phyloP scores from a whole-genome alignment of 352 stramenopile species.

The Albugo laibachii region DNA sequence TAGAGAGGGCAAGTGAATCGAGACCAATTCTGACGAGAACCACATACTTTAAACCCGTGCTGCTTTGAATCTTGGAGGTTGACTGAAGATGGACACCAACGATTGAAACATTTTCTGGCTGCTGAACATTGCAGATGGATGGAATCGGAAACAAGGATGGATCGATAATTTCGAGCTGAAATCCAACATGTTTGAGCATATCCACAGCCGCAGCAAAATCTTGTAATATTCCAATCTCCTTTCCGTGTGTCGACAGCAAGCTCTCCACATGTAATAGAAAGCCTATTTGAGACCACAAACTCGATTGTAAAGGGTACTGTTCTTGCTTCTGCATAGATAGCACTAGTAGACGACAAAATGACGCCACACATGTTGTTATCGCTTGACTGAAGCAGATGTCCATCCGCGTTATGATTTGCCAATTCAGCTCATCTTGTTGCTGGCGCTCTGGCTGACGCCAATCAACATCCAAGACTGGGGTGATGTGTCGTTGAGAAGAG shows the following conservation, averaged over 20 bases:
- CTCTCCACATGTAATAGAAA: conserved; percentile 26
- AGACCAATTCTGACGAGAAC: conserved; percentile 42
- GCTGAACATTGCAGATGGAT: not conserved
- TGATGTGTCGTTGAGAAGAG: conserved; percentile 1
- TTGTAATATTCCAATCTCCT: conserved; percentile 56
- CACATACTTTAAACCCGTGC: conserved; percentile 7
- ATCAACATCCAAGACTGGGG: conserved; percentile 12
- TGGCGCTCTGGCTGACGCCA: conserved; percentile 33
- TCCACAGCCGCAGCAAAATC: conserved; percentile 8
- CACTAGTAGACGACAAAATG: conserved; percentile 54
- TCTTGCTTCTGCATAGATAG: conserved; percentile 23
- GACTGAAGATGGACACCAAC: conserved; percentile 26
- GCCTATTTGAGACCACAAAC: conserved; percentile 37
- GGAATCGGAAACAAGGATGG: not conserved
- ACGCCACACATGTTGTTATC: conserved; percentile 41
- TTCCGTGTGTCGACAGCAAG: conserved; percentile 47
- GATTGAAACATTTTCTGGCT: conserved; percentile 38
- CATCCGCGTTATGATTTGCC: conserved; percentile 53
- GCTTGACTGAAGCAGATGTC: conserved; percentile 69
- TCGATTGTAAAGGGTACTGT: conserved; percentile 28
- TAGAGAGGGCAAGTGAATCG: conserved; percentile 14
- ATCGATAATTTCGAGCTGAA: not conserved
- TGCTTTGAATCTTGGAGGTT: too few relatives aligned
- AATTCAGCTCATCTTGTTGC: conserved; percentile 36
- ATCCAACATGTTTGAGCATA: not conserved